Conservation (phyloP, 495 filamentous ascomycete species). For the Hypoxylon rickii region DNA sequence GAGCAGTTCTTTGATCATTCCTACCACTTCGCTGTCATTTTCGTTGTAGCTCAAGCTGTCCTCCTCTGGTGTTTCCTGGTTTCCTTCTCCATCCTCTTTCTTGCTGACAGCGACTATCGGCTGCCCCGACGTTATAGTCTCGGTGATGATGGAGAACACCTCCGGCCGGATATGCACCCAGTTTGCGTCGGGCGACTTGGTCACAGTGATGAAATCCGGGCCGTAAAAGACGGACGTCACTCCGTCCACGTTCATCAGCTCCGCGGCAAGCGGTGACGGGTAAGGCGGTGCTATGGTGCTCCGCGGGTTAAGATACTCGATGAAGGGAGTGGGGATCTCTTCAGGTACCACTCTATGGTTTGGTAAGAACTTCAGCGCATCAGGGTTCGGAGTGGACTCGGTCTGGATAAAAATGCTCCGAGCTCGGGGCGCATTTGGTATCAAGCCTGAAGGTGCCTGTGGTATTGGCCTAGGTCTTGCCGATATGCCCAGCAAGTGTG, state of each 20-base stretch:
- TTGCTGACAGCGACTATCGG: conserved; percentile 75
- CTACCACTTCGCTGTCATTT: conserved; percentile 88
- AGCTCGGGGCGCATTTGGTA: conserved; percentile 35
- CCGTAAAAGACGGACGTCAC: conserved; percentile 95
- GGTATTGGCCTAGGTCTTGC: conserved; percentile 30
- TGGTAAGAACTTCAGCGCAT: conserved; percentile 93
- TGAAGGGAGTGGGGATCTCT: conserved; percentile 70
- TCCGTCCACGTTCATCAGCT: conserved; percentile 88
- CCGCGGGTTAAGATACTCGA: conserved; percentile 89
- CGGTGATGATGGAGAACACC: conserved; percentile 91
- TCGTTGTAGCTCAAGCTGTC: conserved; percentile 80
- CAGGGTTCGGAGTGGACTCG: conserved; percentile 85
- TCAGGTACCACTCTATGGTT: conserved; percentile 81
- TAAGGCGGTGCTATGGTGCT: conserved; percentile 86
- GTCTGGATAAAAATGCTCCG: conserved; percentile 98
- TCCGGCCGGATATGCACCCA: conserved; percentile 97
- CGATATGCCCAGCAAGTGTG: conserved; percentile 30
- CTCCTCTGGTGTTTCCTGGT: conserved; percentile 49
- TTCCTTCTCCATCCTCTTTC: conserved; percentile 47
- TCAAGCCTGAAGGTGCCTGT: conserved; percentile 13
- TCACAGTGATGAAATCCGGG: conserved; percentile 93
- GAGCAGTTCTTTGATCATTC: conserved; percentile 98
- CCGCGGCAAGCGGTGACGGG: conserved; percentile 88
- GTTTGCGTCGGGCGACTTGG: conserved; percentile 80
- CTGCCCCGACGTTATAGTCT: conserved; percentile 81